Percentiles rank a stretch among this genome's conserved stretches.
Conservation (phyloP, 805 yeast species). For the Ogataea populi-albae region DNA sequence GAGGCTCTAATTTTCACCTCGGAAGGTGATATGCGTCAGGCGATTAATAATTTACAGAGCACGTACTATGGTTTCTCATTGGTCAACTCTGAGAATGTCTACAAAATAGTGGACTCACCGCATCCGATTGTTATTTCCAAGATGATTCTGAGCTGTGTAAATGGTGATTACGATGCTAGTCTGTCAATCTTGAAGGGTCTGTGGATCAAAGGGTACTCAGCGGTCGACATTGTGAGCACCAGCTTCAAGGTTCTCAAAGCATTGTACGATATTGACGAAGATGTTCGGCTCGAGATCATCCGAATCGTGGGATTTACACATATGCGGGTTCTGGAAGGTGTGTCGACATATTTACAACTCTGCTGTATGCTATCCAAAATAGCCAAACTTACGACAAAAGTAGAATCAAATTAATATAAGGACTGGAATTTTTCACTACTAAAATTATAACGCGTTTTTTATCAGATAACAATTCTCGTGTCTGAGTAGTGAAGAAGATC, state of each 20-base stretch:
- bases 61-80: conserved; percentile 91
- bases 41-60: conserved; percentile 88
- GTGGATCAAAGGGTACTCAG: conserved; percentile 90
- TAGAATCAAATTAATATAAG: no score
- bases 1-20: conserved; percentile 92
- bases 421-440: not conserved
- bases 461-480: no score
- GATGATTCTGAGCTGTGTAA: conserved; percentile 46
- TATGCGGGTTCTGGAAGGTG: conserved; percentile 92
- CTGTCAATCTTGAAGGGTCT: conserved; percentile 60
- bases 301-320: conserved; percentile 88
- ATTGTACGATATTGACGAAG: conserved; percentile 65
- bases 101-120: conserved; percentile 93
- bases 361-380: conserved; percentile 75
- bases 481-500: not conserved
- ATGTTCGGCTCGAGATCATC: conserved; percentile 67
- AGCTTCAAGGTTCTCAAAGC: conserved; percentile 85
- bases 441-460: not conserved
- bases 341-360: conserved; percentile 79
- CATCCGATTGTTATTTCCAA: conserved; percentile 83
- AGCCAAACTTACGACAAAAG: conserved; percentile 25
- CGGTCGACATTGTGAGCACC: conserved; percentile 88
- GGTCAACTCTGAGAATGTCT: conserved; percentile 90
- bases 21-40: conserved; percentile 99
- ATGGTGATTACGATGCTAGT: conserved; percentile 55